Percentiles rank a stretch among this genome's conserved stretches.
Evolutionary conservation across 805 yeast genomes (phyloP).

Genomic region (Jamesozyma lodderae): DNA sequence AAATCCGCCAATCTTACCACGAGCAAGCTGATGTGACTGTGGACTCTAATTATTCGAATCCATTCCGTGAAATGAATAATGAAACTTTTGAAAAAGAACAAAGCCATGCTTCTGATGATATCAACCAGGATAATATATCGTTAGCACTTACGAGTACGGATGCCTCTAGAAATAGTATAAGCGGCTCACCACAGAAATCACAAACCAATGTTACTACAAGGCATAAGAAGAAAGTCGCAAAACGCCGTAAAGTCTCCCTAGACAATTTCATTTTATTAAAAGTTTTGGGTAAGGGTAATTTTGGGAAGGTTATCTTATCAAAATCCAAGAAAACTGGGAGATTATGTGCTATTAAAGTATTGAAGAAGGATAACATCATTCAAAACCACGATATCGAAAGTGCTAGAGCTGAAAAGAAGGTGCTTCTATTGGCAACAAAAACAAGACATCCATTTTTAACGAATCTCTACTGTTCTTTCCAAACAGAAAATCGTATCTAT

Average conservation of each 20-base stretch:
- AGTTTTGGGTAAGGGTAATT: slow-evolving; percentile 95
- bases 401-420: slow-evolving; percentile 89
- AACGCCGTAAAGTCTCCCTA: slow-evolving; percentile 72
- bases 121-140: not conserved
- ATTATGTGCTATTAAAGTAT: slow-evolving; percentile 90
- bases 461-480: slow-evolving; percentile 90
- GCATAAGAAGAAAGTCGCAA: slow-evolving; percentile 21
- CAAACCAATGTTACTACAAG: slow-evolving; percentile 7
- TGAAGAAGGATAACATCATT: slow-evolving; percentile 90
- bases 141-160: not conserved
- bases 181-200: slow-evolving; percentile 20
- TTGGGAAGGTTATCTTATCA: slow-evolving; percentile 96
- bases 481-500: slow-evolving; percentile 92
- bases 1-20: not conserved
- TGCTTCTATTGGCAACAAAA: slow-evolving; percentile 71
- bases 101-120: slow-evolving; percentile 6
- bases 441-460: slow-evolving; percentile 89
- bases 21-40: slow-evolving; percentile 2
- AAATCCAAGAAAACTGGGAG: slow-evolving; percentile 76
- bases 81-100: slow-evolving; percentile 17
- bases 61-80: slow-evolving; percentile 23
- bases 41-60: slow-evolving; percentile 11
- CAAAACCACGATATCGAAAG: slow-evolving; percentile 95
- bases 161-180: slow-evolving; percentile 3
- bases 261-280: slow-evolving; percentile 93